These are phyloP conservation scores for Backusella australiensis DNA, from an alignment of 192 early-diverging fungal species.

Conservation along the genomic window DNA sequence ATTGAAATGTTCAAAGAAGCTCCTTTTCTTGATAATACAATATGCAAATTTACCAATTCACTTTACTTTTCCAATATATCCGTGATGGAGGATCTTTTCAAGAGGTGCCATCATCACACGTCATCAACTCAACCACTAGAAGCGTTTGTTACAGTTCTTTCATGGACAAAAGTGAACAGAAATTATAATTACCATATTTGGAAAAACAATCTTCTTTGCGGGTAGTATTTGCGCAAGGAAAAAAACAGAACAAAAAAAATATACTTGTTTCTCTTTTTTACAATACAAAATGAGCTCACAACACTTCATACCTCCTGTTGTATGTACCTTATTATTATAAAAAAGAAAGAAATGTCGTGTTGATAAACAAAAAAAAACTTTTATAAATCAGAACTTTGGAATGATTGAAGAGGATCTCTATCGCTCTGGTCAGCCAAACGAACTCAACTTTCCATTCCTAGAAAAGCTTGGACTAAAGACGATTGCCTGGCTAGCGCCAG, in stretches of 20 bases:
- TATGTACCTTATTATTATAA: constrained; percentile 31
- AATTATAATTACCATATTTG: too few relatives aligned
- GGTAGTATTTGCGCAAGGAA: not conserved
- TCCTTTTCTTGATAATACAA: too few relatives aligned
- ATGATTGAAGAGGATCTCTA: constrained; percentile 97
- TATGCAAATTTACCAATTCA: too few relatives aligned
- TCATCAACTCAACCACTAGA: too few relatives aligned
- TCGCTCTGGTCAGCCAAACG: constrained; percentile 96
- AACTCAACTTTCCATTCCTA: constrained; percentile 98
- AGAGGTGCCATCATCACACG: too few relatives aligned
- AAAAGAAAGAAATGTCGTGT: constrained; percentile 4
- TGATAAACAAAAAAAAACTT: not conserved
- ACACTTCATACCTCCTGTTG: constrained; percentile 76
- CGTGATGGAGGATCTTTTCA: too few relatives aligned
- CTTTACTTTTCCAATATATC: too few relatives aligned
- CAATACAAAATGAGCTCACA: constrained; percentile 58
- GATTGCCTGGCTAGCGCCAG: constrained; percentile 93
- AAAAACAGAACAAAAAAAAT: not conserved
- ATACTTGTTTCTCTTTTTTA: not conserved
- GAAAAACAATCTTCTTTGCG: not conserved
- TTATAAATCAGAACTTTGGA: constrained; percentile 80
- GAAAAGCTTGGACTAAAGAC: constrained; percentile 94
- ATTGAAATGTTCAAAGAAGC: too few relatives aligned
- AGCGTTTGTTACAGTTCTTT: too few relatives aligned
- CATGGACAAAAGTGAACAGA: too few relatives aligned